Evolutionary conservation across 2,329 filamentous ascomycete species (phyloP).

Genomic region (Fusarium subglutinans): DNA sequence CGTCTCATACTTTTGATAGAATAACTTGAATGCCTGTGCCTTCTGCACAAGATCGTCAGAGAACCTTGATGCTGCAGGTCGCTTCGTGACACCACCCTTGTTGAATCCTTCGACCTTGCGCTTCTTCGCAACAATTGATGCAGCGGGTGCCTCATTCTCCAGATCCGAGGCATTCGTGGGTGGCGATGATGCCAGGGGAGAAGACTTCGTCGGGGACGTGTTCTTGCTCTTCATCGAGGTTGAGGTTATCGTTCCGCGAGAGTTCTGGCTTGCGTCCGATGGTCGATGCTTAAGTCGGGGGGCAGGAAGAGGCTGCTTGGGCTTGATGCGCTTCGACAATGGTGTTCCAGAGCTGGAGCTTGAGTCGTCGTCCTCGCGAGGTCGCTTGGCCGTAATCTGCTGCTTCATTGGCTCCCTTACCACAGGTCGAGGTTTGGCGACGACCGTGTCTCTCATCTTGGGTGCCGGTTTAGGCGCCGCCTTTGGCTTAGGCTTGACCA

Average conservation of each 20-base stretch:
- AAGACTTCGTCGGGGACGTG: constrained; percentile 70
- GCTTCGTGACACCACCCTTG: constrained; percentile 43
- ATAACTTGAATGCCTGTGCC: constrained; percentile 64
- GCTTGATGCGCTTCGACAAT: constrained; percentile 66
- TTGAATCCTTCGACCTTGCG: constrained; percentile 50
- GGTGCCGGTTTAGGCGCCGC: constrained; percentile 36
- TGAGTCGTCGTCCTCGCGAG: constrained; percentile 62
- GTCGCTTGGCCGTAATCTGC: constrained; percentile 57
- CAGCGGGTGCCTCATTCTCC: constrained; percentile 53
- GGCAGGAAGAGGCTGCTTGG: constrained; percentile 52
- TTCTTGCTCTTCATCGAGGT: constrained; percentile 60
- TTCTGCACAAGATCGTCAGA: constrained; percentile 59
- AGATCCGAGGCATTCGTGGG: constrained; percentile 73
- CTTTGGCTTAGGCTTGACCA: constrained; percentile 47
- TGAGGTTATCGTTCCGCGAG: constrained; percentile 50
- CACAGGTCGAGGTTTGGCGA: constrained; percentile 44
- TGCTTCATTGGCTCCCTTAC: constrained; percentile 47
- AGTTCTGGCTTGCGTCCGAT: constrained; percentile 60
- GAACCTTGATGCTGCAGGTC: constrained; percentile 43
- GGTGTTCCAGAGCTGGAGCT: constrained; percentile 69
- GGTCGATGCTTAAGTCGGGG: constrained; percentile 55
- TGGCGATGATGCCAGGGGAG: constrained; percentile 71
- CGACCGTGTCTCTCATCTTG: constrained; percentile 46
- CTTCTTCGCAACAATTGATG: constrained; percentile 52
- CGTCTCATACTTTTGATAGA: constrained; percentile 65